Conservation (phyloP, 441 rosid species). For the Euphorbia schlechtendalii region DNA sequence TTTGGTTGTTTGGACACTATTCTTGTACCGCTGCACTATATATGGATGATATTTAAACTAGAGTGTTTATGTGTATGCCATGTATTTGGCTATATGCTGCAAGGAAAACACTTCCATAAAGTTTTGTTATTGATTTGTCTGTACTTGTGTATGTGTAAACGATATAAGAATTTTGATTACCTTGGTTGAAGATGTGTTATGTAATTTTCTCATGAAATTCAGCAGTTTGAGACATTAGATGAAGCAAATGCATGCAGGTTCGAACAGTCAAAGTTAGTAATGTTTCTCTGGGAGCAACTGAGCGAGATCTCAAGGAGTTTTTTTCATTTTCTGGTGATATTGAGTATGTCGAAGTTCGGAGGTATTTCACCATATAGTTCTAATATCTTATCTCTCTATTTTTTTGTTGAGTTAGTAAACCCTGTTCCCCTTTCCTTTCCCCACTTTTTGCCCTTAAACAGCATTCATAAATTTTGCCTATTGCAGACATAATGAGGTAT, state of each 20-base stretch:
- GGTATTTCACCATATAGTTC: slow-evolving; percentile 34
- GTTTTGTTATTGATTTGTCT: not conserved
- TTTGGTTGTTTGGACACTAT: too few relatives aligned
- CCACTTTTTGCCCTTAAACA: not conserved
- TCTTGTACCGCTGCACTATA: too few relatives aligned
- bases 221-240: not conserved
- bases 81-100: not conserved
- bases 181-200: not conserved
- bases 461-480: not conserved
- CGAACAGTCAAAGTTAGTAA: slow-evolving; percentile 72
- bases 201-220: not conserved
- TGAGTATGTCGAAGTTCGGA: slow-evolving; percentile 58
- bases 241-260: slow-evolving; percentile 31
- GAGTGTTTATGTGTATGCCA: not conserved
- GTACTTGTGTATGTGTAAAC: not conserved
- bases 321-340: slow-evolving; percentile 90
- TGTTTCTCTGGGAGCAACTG: slow-evolving; percentile 62
- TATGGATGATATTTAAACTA: too few relatives aligned
- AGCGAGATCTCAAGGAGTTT: slow-evolving; percentile 74
- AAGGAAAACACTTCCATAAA: not conserved
- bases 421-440: not conserved
- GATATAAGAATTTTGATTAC: not conserved
- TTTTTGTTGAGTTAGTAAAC: slow-evolving; percentile 1
- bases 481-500: slow-evolving; percentile 49
- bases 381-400: not conserved